Evolutionary conservation across 2,329 filamentous ascomycete species (phyloP), one percentile per base, ranked within the genome.

Genomic region (Aspergillus fijiensis): DNA sequence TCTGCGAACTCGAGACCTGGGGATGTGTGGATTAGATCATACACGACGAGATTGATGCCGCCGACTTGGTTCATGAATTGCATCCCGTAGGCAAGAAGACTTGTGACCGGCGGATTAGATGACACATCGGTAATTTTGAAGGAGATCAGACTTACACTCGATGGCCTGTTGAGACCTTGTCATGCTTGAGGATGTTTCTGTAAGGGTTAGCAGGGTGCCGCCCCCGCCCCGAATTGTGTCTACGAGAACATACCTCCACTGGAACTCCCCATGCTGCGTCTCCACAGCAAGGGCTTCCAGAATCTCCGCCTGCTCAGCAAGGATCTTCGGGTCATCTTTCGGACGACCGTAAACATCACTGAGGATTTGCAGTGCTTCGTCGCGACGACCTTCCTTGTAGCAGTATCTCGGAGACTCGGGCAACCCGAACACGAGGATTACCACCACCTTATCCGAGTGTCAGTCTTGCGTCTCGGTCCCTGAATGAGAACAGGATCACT

Each of bases 11-110:
- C 9, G 7, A 29, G 3, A 29, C 5, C 27, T 10, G 27, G 27
- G 25, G 33, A 21, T 16, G 29, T 31, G 4, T 5, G 7, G 16
- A 48, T 5, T 42, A 14, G 49, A n/a, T 14, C 61, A 7, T 60
- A 66, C 57, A 81, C 79, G 4, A 82, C 75, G 68, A 64, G 50
- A 53, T 83, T 83, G 58, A 82, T 82, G 1, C 81, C 80, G 2
- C 76, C 75, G 19, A 80, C 71, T 60, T 84, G 82, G 57, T 85
- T 80, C 79, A 82, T 81, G 57, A 80, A 77, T 59, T 81, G 77
- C 60, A 79, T 77, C 25, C 77, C 74, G 63, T 75, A 82, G 0
- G 80, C 81, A 2, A 84, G 73, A 4, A 82, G 65, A 7, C 64
- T 64, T 21, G 27, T 4, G n/a, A 16, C 16, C 12, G n/a, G n/a